phyloP scores from a whole-genome alignment of 2,329 filamentous ascomycete species.

The Xylariaceae sp. region DNA sequence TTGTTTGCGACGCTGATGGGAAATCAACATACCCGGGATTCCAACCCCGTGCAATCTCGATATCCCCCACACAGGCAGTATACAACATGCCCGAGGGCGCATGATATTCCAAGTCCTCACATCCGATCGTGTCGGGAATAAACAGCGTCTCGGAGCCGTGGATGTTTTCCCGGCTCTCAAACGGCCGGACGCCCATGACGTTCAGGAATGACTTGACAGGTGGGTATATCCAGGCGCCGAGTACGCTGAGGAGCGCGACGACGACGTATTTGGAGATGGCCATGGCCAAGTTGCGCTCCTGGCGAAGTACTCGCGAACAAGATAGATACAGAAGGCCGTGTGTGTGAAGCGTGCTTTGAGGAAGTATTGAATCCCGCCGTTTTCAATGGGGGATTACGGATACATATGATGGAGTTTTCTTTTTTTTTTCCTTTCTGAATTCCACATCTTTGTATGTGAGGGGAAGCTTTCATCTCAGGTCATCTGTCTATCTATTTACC shows the following conservation, averaged over 20 bases:
- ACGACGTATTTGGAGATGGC: constrained; percentile 17
- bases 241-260: constrained; percentile 15
- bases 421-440: too few species aligned
- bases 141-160: constrained; percentile 23
- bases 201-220: constrained; percentile 16
- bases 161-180: constrained; percentile 17
- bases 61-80: constrained; percentile 48
- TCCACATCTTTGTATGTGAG: too few species aligned
- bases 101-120: constrained; percentile 57
- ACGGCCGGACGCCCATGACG: constrained; percentile 20
- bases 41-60: constrained; percentile 21
- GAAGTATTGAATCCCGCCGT: background rate
- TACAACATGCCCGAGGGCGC: constrained; percentile 44
- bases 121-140: constrained; percentile 49
- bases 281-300: constrained; percentile 11
- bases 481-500: too few species aligned
- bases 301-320: background rate
- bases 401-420: too few species aligned
- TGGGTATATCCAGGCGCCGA: constrained; percentile 21
- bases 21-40: constrained; percentile 22
- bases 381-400: too few species aligned
- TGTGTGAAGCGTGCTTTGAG: background rate
- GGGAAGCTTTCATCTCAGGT: too few species aligned
- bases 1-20: too few species aligned
- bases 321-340: background rate